phyloP scores from a whole-genome alignment of 208 protist genomes.

The Pavlovales sp. region DNA sequence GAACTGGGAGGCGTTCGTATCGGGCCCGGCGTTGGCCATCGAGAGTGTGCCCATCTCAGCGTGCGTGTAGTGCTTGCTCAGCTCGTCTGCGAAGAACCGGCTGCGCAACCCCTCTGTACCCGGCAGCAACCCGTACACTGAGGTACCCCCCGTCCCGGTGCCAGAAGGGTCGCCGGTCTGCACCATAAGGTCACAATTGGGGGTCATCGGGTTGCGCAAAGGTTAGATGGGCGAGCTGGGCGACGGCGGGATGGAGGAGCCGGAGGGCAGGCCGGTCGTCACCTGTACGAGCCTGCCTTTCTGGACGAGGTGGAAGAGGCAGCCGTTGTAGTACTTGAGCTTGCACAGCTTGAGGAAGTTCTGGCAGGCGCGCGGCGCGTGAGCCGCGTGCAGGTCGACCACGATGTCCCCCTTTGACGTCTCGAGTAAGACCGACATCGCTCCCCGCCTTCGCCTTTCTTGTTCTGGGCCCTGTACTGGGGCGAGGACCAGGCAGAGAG shows the following conservation, averaged over 20 bases:
- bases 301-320: conserved; percentile 75
- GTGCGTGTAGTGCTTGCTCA: conserved; percentile 58
- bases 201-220: no score
- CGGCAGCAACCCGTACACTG: conserved; percentile 64
- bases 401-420: conserved; percentile 79
- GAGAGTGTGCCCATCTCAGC: conserved; percentile 61
- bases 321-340: conserved; percentile 87
- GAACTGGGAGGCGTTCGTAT: conserved; percentile 77
- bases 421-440: conserved; percentile 81
- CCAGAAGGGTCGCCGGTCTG: conserved; percentile 71
- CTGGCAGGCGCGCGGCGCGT: conserved; percentile 67
- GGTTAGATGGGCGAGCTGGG: neutral
- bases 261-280: conserved; percentile 76
- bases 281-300: conserved; percentile 74
- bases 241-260: no score
- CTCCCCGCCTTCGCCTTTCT: no score
- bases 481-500: no score
- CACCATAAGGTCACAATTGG: conserved; percentile 55
- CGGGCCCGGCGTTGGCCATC: conserved; percentile 65
- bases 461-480: no score
- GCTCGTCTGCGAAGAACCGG: conserved; percentile 71
- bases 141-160: conserved; percentile 68
- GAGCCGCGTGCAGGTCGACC: conserved; percentile 75
- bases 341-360: conserved; percentile 91
- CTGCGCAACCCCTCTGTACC: conserved; percentile 66